Evolutionary conservation across 1,284 basidiomycete species (phyloP), one percentile per base, ranked within the genome.

Genomic region (Cutaneotrichosporon cyanovorans): DNA sequence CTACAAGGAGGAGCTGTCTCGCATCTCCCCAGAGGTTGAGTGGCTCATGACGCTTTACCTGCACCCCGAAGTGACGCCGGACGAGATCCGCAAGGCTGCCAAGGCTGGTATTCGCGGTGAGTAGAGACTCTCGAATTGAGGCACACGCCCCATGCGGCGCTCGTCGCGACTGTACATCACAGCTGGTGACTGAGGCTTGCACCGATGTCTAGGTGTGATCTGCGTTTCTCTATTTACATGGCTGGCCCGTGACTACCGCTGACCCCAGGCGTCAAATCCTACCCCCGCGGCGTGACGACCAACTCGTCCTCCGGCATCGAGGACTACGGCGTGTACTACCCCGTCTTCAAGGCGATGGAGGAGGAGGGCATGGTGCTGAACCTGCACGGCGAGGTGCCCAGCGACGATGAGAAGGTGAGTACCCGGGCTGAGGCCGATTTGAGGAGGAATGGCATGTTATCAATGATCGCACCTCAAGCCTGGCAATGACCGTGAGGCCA

Each of bases 1-100:
- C 40, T 99, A 99, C 75, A 83, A 85, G 62, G 73, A 78, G 5
- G 73, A 81, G 39, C 79, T 99, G 16, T 75, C 87, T 62, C 73
- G 71, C 31, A 82, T 96, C 51, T 87, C 89, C 36, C 81, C 88
- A 7, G 68, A 76, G 37, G 82, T 87, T 31, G 81, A 90, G 71
- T 96, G 89, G 73, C 76, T 98, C 33, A 93, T 97, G 85, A 96
- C 93, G 1, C 77, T 99, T 35, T 99, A 98, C 73, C 81, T 99
- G 9, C 87, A 84, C 35, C 85, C 87, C 0, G 82, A 86, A 35
- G 80, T 98, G 40, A 93, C 91, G 1, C 87, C 90, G 1, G 84
- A 85, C 18, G 90, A 97, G 66, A 86, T 98, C 59, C 78, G 78
- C 56, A 91, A 87, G 68, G 95, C 95, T 5, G 84, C 84, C 48